These are phyloP conservation scores for Lycium barbarum DNA, from an alignment of 257 asterid species.

Conservation along the genomic window DNA sequence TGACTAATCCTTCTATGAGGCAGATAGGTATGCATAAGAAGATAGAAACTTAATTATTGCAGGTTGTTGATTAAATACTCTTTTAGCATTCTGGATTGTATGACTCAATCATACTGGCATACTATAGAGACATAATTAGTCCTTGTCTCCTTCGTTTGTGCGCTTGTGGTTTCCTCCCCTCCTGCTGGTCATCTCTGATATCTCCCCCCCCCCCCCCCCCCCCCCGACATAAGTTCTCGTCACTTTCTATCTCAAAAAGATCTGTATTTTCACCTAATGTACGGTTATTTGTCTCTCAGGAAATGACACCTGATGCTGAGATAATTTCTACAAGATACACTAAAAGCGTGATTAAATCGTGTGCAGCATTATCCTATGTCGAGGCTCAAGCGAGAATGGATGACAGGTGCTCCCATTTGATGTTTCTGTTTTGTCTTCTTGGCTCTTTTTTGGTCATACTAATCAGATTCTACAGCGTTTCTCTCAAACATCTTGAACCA, in stretches of 20 bases:
- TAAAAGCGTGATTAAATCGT: slow-evolving; percentile 86
- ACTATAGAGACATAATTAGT: neutral
- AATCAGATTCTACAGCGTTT: slow-evolving; percentile 4
- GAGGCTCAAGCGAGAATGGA: slow-evolving; percentile 99
- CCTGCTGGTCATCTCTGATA: neutral
- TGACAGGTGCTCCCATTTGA: slow-evolving; percentile 67
- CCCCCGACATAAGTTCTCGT: neutral
- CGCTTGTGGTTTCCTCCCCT: neutral
- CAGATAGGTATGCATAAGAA: neutral
- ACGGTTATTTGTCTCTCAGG: slow-evolving; percentile 52
- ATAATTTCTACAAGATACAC: slow-evolving; percentile 84
- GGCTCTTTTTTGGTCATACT: slow-evolving; percentile 5
- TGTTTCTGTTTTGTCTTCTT: slow-evolving; percentile 22
- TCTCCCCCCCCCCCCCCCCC: neutral
- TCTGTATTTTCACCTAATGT: slow-evolving; percentile 8
- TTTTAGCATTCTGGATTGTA: neutral
- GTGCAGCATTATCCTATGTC: slow-evolving; percentile 94
- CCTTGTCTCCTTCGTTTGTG: neutral
- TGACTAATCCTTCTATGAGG: neutral
- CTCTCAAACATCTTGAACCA: slow-evolving; percentile 3
- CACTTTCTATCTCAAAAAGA: no score
- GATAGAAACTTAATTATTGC: slow-evolving; percentile 5
- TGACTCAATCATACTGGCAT: neutral
- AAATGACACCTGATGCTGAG: slow-evolving; percentile 95
- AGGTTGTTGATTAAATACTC: neutral